Evolutionary conservation across 768 basidiomycete species (phyloP), one percentile per base, ranked within the genome.

Genomic region (Strobilomyces echinocephalus): DNA sequence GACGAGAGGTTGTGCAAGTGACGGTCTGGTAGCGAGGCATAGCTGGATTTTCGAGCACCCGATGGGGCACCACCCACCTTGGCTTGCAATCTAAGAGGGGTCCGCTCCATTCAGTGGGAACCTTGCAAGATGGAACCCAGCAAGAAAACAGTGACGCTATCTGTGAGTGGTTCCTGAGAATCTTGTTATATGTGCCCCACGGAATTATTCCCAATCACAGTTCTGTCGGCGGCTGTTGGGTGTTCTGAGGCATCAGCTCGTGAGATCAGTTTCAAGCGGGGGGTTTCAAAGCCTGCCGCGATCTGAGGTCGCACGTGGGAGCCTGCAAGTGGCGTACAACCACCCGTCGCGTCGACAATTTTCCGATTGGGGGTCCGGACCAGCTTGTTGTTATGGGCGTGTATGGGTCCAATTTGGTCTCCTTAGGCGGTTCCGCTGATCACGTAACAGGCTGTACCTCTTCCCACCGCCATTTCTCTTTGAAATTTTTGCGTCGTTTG

Each of bases 391-490:
- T 46, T 48, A 40, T 12, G 40, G 45, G 56, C 49, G 41, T 9
- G 6, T 9, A 30, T 48, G 40, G 39, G 34, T 39, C 58, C 62
- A 54, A 60, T 52, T 57, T 31, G 40, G 59, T 60, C 49, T 46
- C 46, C 44, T 57, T 48, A 46, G 59, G 63, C 55, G 55, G 58
- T 67, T 54, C 67, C 60, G 59, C 50, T 54, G 57, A 57, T 69
- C 58, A 69, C 68, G 68, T 69, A 71, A 69, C 60, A 42, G 53
- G 55, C 53, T 60, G 56, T 55, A 51, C 55, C 51, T 45, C 54
- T 54, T 63, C 53, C 51, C 57, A 59, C 60, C 41, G 56, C 56
- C 56, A 47, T 63, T 59, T 58, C 14, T 30, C 49, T 46, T 53
- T 47, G 52, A 30, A 58, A 57, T 36, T 49, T 61, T 68, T 31